Evolutionary conservation across 2,329 filamentous ascomycete species (phyloP).

Genomic region (Penicillium expansum): DNA sequence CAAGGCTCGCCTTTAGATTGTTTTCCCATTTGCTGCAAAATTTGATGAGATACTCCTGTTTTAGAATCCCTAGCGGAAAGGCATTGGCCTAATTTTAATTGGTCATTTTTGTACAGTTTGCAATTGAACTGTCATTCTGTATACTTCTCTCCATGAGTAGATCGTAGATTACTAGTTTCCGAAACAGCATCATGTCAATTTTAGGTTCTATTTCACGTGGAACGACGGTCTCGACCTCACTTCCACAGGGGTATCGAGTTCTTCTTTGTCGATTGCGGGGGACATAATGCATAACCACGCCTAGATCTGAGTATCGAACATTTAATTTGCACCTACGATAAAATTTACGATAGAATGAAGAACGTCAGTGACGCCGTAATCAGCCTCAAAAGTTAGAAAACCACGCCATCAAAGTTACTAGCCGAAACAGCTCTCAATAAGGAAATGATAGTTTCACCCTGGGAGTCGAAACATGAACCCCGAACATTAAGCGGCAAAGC

Average conservation of each 20-base stretch:
- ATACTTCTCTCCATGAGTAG: neutral
- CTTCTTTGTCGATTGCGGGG: neutral
- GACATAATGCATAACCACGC: neutral
- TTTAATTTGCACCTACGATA: neutral
- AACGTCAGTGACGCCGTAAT: neutral
- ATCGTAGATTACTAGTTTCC: neutral
- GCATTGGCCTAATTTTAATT: slow-evolving; percentile 11
- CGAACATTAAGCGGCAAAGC: neutral
- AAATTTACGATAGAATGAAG: neutral
- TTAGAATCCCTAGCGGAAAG: slow-evolving; percentile 10
- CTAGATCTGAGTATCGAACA: neutral
- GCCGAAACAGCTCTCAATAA: neutral
- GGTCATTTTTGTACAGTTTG: slow-evolving; percentile 17
- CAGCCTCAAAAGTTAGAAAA: neutral
- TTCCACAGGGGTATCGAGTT: neutral
- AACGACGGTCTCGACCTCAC: neutral
- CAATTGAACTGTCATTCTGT: slow-evolving; percentile 8
- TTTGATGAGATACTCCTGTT: slow-evolving; percentile 16
- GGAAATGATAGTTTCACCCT: neutral
- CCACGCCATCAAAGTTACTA: neutral
- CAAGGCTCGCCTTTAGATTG: slow-evolving; percentile 35
- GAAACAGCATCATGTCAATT: neutral
- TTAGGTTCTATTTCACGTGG: neutral
- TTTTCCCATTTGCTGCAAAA: slow-evolving; percentile 8
- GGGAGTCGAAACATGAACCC: neutral